Percentiles rank a stretch among this genome's conserved stretches.
Evolutionary conservation across 2,329 filamentous ascomycete species (phyloP).

Genomic region (Lasiodiplodia theobromae): DNA sequence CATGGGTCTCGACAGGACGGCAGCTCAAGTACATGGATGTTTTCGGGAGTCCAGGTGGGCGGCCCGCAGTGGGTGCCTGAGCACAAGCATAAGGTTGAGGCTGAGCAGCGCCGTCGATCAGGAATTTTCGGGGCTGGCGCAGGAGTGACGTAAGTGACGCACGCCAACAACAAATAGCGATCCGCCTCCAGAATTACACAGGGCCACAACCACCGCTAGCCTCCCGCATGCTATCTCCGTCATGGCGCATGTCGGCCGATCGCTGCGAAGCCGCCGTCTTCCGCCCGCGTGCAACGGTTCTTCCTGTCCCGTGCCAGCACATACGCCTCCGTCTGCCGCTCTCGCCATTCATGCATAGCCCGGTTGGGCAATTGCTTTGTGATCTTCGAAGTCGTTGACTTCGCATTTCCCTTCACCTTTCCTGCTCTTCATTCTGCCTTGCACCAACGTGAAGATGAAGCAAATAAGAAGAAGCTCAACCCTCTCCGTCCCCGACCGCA

Average conservation of each 20-base stretch:
- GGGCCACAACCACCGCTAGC: neutral
- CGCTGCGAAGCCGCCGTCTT: neutral
- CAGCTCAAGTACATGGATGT: neutral
- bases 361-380: neutral
- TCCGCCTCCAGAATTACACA: neutral
- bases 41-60: neutral
- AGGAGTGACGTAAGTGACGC: conserved; percentile 8
- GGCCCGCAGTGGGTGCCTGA: neutral
- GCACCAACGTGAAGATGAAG: neutral
- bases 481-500: conserved; percentile 12
- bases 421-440: neutral
- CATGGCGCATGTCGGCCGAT: conserved; percentile 8
- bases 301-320: neutral
- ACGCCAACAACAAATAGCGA: neutral
- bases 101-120: conserved; percentile 16
- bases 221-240: neutral
- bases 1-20: neutral
- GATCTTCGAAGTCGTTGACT: neutral
- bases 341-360: neutral
- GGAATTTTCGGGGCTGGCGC: neutral
- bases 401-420: neutral
- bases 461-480: neutral
- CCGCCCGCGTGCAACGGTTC: neutral
- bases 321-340: neutral
- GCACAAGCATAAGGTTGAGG: conserved; percentile 17